Evolutionary conservation across 1,284 basidiomycete species (phyloP).

Genomic region (Thelephora terrestris): DNA sequence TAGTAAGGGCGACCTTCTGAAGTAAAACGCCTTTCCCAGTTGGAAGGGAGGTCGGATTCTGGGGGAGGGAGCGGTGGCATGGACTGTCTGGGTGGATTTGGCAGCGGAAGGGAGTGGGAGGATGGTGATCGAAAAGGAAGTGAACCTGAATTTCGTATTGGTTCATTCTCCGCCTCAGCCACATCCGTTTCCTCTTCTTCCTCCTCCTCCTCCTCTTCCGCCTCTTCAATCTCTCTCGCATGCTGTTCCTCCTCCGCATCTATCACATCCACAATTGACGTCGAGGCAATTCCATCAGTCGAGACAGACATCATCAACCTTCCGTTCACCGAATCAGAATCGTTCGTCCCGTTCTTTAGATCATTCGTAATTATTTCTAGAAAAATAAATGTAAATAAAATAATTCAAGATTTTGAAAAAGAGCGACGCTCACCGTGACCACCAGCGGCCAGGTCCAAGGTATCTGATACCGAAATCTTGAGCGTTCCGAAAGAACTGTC

Average conservation of each 20-base stretch:
- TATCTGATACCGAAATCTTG: not conserved
- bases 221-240: no score
- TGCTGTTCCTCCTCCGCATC: no score
- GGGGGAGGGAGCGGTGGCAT: not conserved
- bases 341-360: not conserved
- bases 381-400: not conserved
- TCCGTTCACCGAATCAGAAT: not conserved
- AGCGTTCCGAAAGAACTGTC: not conserved
- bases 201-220: no score
- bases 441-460: not conserved
- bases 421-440: not conserved
- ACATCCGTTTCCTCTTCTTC: no score
- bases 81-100: not conserved
- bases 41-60: conserved; percentile 44
- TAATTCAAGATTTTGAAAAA: no score
- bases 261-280: no score
- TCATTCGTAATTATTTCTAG: not conserved
- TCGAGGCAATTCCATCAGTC: not conserved
- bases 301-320: not conserved
- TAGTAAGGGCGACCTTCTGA: conserved; percentile 88
- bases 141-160: not conserved
- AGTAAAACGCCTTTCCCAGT: conserved; percentile 92
- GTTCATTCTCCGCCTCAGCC: no score
- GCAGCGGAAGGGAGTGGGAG: not conserved
- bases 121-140: not conserved